Percentiles rank a stretch among this genome's conserved stretches.
Evolutionary conservation across 768 basidiomycete species (phyloP).

Genomic region (Neoboletus subvelutipes): DNA sequence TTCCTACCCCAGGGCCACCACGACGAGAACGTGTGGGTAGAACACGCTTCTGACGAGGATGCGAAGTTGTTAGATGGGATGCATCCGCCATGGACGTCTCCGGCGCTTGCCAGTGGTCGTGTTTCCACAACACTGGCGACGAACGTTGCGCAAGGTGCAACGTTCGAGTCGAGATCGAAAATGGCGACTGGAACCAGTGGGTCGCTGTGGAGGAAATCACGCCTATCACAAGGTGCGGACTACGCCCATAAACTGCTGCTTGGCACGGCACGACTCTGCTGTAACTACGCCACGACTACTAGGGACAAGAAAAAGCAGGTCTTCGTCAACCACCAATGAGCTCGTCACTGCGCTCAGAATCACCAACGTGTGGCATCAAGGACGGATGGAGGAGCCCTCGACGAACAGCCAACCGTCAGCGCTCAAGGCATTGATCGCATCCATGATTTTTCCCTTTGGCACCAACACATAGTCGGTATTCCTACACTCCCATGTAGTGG

Average conservation of each 20-base stretch:
- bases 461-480: slow-evolving; percentile 68
- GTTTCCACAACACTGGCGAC: slow-evolving; percentile 7
- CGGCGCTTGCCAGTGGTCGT: slow-evolving; percentile 13
- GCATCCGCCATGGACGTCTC: slow-evolving; percentile 34
- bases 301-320: neutral
- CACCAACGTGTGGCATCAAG: slow-evolving; percentile 2
- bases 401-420: slow-evolving; percentile 50
- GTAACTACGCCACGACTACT: neutral
- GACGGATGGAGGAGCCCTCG: slow-evolving; percentile 3
- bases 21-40: slow-evolving; percentile 79
- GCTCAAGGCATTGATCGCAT: slow-evolving; percentile 43
- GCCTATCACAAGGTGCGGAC: slow-evolving; percentile 10
- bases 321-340: neutral
- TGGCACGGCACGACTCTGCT: neutral
- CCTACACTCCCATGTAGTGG: slow-evolving; percentile 35
- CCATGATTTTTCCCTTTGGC: slow-evolving; percentile 40
- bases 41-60: slow-evolving; percentile 69
- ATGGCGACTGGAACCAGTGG: neutral
- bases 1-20: slow-evolving; percentile 79
- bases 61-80: slow-evolving; percentile 33
- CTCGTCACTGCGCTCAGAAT: neutral
- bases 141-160: neutral
- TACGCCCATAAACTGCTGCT: neutral
- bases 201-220: slow-evolving; percentile 7
- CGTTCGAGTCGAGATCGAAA: slow-evolving; percentile 3